These are phyloP conservation scores for Magnolia changhungtana DNA, from an alignment of 164 flowering plant species.

Conservation along the genomic window DNA sequence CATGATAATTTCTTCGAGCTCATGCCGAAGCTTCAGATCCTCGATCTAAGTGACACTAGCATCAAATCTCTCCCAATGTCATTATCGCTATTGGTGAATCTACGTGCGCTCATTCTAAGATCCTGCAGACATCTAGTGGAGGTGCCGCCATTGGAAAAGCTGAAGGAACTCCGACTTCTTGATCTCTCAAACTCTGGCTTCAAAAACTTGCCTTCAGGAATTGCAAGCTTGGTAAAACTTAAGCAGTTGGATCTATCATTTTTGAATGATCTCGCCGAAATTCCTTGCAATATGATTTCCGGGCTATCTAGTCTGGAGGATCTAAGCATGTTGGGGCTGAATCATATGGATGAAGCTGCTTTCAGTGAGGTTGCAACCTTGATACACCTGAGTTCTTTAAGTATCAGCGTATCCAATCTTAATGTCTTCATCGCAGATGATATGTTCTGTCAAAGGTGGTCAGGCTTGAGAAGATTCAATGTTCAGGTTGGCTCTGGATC, in stretches of 20 bases:
- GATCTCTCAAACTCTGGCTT: not conserved
- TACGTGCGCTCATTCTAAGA: not conserved
- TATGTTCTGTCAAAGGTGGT: not conserved
- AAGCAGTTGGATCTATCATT: not conserved
- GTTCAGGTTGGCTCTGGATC: not conserved
- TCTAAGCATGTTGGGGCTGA: not conserved
- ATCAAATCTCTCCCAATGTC: not conserved
- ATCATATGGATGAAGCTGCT: not conserved
- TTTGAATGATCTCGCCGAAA: not conserved
- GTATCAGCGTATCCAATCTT: not conserved
- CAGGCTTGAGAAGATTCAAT: not conserved
- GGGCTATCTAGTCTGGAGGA: not conserved
- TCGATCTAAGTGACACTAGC: not conserved
- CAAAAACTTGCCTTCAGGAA: not conserved
- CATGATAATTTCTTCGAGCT: not conserved
- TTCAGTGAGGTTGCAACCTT: not conserved
- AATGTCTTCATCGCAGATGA: not conserved
- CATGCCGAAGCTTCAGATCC: not conserved
- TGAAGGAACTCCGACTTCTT: not conserved
- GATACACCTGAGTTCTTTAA: not conserved
- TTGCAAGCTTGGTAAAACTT: not conserved
- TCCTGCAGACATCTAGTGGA: not conserved
- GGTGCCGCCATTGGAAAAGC: slow-evolving; percentile 1
- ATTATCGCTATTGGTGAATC: not conserved
- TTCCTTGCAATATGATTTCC: not conserved